These are phyloP conservation scores for Coriaria nepalensis DNA, from an alignment of 306 rosid genomes.

Conservation along the genomic window DNA sequence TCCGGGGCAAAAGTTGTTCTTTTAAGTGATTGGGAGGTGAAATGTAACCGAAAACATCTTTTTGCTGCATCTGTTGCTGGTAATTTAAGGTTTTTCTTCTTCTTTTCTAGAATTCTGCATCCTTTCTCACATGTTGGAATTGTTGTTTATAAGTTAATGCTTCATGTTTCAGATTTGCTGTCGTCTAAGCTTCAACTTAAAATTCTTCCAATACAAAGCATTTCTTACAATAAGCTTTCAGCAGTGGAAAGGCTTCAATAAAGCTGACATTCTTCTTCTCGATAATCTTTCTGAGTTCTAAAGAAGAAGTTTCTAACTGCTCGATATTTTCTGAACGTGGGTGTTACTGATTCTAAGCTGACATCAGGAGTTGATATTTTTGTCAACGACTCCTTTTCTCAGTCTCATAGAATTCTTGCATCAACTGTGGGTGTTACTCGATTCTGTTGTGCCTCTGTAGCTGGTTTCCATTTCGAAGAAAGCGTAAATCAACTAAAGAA, in stretches of 20 bases:
- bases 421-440: constrained; percentile 82
- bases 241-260: constrained; percentile 27
- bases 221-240: constrained; percentile 19
- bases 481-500: constrained; percentile 36
- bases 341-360: no score
- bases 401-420: constrained; percentile 70
- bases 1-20: constrained; percentile 58
- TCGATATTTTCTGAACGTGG: constrained; percentile 42
- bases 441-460: constrained; percentile 53
- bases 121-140: neutral
- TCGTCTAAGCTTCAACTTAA: constrained; percentile 39
- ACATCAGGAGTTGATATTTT: constrained; percentile 68
- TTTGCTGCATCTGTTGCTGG: constrained; percentile 40
- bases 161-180: constrained; percentile 36
- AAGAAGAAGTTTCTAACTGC: constrained; percentile 75
- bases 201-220: constrained; percentile 38
- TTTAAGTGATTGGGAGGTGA: constrained; percentile 52
- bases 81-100: constrained; percentile 20
- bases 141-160: constrained; percentile 4
- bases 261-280: constrained; percentile 45
- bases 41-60: constrained; percentile 20
- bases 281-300: constrained; percentile 58
- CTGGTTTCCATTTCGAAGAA: constrained; percentile 85
- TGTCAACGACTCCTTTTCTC: constrained; percentile 72
- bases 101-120: constrained; percentile 13